Base-by-base conservation (phyloP, 2,329 filamentous ascomycete species). In the Malbranchea zuffiana region DNA sequence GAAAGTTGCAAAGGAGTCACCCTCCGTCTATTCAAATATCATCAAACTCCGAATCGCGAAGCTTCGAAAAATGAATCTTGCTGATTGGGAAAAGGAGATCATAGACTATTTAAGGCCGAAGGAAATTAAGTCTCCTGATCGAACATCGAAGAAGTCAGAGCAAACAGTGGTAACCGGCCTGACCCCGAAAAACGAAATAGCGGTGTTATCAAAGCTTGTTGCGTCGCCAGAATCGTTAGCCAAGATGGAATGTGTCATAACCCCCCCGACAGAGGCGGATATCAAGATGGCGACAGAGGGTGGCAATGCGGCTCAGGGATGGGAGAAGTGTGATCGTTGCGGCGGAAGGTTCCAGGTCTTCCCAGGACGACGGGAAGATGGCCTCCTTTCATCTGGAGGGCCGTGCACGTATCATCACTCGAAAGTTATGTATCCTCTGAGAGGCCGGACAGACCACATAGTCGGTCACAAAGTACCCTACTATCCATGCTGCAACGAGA, bases 311-410 rank as follows among this genome's bases (percentile, higher is more conserved):
- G 74, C 80, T 8, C 72, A 75, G 35, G 83, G 83, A 32, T 94
- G 80, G 70, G 90, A 98, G 61, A 71, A 76, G 33, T 98, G 90
- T 51, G 87, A 94, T 51, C 79, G 90, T 13, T 98, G 90, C 59
- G 70, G 70, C 27, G 76, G 77, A 21, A 78, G 88, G 15, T 98
- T 98, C 52, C 84, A 94, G 52, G 84, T 94, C 3, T 96, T 93
- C 46, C 85, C 87, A 0, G 84, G 86, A 3, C 77, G 88, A 27
- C 74, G 86, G 37, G 72, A 78, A 47, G 71, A 74, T 47, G 90
- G 93, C 30, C 79, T 78, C 0, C 70, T 81, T 2, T 71, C 94
- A 11, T 80, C 78, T 0, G 83, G 83, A 16, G 87, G 87, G 0
- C 63, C 66, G 23, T 98, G 92, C 60, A 77, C 66, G 1, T 79